Evolutionary conservation across 805 yeast species (phyloP).

Genomic region (Suhomyces vadensis): DNA sequence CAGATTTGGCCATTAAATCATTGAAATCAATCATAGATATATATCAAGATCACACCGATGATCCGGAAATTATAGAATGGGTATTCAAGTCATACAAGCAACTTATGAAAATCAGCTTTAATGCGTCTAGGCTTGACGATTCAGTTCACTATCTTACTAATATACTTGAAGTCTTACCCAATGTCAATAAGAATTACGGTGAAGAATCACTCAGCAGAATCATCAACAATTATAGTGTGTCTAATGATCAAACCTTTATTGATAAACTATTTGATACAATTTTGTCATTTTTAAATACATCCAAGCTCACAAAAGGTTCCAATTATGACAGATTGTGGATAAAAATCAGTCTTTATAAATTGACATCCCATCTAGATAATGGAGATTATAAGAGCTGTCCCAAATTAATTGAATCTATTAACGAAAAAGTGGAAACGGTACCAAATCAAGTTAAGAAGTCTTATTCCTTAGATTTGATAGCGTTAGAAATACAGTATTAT

Average conservation of each 20-base stretch:
- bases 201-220: constrained; percentile 42
- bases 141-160: constrained; percentile 23
- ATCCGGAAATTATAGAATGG: constrained; percentile 29
- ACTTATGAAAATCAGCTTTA: constrained; percentile 36
- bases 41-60: constrained; percentile 10
- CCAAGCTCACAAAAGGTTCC: constrained; percentile 6
- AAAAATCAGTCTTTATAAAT: constrained; percentile 47
- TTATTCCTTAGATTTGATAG: constrained; percentile 61
- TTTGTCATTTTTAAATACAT: constrained; percentile 23
- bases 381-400: constrained; percentile 35
- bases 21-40: constrained; percentile 17
- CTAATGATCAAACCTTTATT: constrained; percentile 29
- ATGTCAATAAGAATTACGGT: constrained; percentile 36
- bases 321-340: constrained; percentile 32
- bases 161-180: constrained; percentile 25
- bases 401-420: constrained; percentile 35
- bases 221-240: constrained; percentile 32
- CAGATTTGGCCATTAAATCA: constrained; percentile 23
- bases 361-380: constrained; percentile 37
- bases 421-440: constrained; percentile 35
- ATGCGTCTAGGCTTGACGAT: constrained; percentile 21
- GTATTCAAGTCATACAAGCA: constrained; percentile 43
- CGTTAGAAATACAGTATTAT: constrained; percentile 61
- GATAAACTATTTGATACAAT: constrained; percentile 32
- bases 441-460: constrained; percentile 49